Percentiles rank a stretch among this genome's conserved stretches.
Evolutionary conservation across 1,139 yeast genomes (phyloP).

Genomic region (Magnusiomyces starmeri): DNA sequence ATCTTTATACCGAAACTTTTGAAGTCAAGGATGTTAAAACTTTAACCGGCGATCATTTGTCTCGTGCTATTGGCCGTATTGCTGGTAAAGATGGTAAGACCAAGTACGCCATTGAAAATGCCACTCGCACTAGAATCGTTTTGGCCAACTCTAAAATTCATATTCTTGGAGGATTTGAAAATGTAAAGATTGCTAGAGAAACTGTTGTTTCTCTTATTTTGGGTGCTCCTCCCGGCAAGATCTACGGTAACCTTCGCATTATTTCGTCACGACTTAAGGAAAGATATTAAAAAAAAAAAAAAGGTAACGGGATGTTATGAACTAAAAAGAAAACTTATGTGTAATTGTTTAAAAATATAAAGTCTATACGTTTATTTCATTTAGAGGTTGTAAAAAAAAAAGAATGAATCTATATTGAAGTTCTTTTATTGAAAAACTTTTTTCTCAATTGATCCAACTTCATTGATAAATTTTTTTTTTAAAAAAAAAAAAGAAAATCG

Average conservation of each 20-base stretch:
- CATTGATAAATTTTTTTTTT: too few species aligned
- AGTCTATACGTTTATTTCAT: too few species aligned
- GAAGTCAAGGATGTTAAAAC: constrained; percentile 97
- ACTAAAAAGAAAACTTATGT: too few species aligned
- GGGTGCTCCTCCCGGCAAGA: constrained; percentile 98
- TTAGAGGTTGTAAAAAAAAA: too few species aligned
- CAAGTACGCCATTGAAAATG: constrained; percentile 95
- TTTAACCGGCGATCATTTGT: constrained; percentile 87
- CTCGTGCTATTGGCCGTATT: constrained; percentile 98
- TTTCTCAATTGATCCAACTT: too few species aligned
- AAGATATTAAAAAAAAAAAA: constrained; percentile 50
- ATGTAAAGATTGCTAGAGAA: constrained; percentile 95
- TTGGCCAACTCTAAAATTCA: constrained; percentile 95
- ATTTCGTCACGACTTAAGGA: constrained; percentile 97
- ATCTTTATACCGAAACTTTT: constrained; percentile 90
- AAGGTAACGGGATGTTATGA: too few species aligned
- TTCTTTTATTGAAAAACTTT: too few species aligned
- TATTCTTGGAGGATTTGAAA: constrained; percentile 93
- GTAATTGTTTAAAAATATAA: too few species aligned
- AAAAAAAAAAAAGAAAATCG: too few species aligned
- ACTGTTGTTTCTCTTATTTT: constrained; percentile 89
- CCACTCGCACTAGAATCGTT: constrained; percentile 95
- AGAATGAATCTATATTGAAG: too few species aligned
- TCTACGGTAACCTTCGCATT: constrained; percentile 92
- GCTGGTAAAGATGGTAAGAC: constrained; percentile 99